A percentile compares a stretch with the other conserved stretches of the same genome.
phyloP scores from a whole-genome alignment of 768 basidiomycete genomes.

The Nidularia pulvinata region DNA sequence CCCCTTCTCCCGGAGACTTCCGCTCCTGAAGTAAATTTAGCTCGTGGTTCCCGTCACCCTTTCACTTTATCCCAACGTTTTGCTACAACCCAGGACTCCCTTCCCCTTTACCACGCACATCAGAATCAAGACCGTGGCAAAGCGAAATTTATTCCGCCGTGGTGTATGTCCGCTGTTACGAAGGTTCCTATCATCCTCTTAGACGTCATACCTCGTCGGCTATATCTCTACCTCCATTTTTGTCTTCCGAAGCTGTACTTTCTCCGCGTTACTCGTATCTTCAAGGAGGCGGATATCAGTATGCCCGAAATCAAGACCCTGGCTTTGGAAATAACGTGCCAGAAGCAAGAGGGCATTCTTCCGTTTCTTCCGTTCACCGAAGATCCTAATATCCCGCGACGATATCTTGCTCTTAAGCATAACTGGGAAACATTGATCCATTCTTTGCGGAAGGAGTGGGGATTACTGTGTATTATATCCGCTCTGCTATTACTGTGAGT shows the following conservation, averaged over 20 bases:
- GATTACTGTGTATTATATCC: slow-evolving; percentile 18
- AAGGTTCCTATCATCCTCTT: slow-evolving; percentile 4
- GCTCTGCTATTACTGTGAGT: slow-evolving; percentile 26
- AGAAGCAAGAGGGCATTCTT: background rate
- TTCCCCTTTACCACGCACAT: background rate
- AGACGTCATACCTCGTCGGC: slow-evolving; percentile 23
- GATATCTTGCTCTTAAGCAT: background rate
- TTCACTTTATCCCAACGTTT: background rate
- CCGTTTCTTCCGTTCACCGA: no score
- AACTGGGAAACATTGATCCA: background rate
- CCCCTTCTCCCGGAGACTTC: background rate
- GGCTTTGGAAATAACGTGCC: slow-evolving; percentile 9
- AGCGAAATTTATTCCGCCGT: background rate
- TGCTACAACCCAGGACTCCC: background rate
- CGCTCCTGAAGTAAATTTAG: background rate
- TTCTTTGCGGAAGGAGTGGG: background rate
- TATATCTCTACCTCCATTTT: slow-evolving; percentile 40
- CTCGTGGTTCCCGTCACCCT: background rate
- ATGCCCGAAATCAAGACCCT: slow-evolving; percentile 49
- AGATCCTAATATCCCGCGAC: background rate
- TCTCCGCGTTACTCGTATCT: slow-evolving; percentile 60
- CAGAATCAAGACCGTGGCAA: background rate
- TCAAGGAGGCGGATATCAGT: slow-evolving; percentile 64
- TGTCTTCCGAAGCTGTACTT: slow-evolving; percentile 67
- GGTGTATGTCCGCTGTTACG: background rate